Evolutionary conservation across 805 yeast genomes (phyloP).

Genomic region (Maudiozyma serrabonitensis): DNA sequence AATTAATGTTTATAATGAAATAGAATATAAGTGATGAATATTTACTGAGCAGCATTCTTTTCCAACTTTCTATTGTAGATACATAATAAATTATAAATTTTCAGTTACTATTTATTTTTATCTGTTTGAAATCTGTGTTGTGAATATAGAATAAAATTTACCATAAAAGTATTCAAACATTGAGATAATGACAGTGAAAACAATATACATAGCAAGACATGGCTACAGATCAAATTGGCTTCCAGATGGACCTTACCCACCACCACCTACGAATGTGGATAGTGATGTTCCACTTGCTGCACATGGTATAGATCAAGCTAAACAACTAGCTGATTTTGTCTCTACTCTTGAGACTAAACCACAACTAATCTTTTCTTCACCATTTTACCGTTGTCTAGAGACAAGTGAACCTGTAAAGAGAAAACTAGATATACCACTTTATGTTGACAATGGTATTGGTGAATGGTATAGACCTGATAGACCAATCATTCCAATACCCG

Average conservation of each 20-base stretch:
- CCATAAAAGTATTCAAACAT: too few relatives aligned
- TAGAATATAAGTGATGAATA: too few relatives aligned
- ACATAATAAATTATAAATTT: too few relatives aligned
- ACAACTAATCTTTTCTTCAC: slow-evolving; percentile 64
- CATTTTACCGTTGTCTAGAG: slow-evolving; percentile 85
- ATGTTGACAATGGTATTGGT: slow-evolving; percentile 76
- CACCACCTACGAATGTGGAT: slow-evolving; percentile 81
- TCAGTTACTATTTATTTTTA: too few relatives aligned
- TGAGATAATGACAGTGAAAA: slow-evolving; percentile 31
- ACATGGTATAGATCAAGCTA: slow-evolving; percentile 84
- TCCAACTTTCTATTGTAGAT: too few relatives aligned
- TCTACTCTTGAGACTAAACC: slow-evolving; percentile 39
- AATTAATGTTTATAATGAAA: background rate
- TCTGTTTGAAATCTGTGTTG: too few relatives aligned
- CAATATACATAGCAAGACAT: slow-evolving; percentile 72
- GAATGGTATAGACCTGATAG: slow-evolving; percentile 85
- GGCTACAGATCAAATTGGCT: slow-evolving; percentile 91
- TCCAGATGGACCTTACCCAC: slow-evolving; percentile 56
- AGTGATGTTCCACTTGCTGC: slow-evolving; percentile 84
- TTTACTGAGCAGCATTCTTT: too few relatives aligned
- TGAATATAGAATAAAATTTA: too few relatives aligned
- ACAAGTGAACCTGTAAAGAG: slow-evolving; percentile 68
- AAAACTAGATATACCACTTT: slow-evolving; percentile 47
- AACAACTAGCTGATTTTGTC: slow-evolving; percentile 61
- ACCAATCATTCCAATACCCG: slow-evolving; percentile 62